phyloP scores from a whole-genome alignment of 23 red algal genomes.

The Cyanidium caldarium region DNA sequence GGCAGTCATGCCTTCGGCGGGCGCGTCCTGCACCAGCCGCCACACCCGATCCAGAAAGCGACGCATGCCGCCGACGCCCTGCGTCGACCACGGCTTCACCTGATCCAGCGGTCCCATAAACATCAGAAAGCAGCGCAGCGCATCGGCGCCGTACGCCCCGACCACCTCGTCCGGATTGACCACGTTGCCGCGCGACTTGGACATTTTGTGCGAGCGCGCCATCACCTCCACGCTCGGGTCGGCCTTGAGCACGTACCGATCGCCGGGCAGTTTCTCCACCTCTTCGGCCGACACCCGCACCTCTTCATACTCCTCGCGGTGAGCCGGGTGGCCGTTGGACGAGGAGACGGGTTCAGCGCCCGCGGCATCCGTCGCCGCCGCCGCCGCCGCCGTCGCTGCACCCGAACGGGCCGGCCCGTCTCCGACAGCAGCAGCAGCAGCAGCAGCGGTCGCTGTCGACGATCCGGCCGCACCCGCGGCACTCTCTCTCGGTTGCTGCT shows the following conservation, averaged over 20 bases:
- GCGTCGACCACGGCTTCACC: conserved; percentile 76
- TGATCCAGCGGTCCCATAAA: conserved; percentile 99
- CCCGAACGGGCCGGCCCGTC: too few relatives aligned
- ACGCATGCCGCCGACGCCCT: conserved; percentile 61
- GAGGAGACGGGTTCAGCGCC: too few relatives aligned
- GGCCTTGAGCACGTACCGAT: conserved; percentile 31
- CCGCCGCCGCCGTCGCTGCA: not conserved
- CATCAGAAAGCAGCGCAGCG: conserved; percentile 93
- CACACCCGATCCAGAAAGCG: conserved; percentile 82
- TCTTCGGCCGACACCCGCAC: conserved; percentile 36
- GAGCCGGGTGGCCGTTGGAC: not conserved
- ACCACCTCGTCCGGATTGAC: conserved; percentile 95
- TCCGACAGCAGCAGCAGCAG: too few relatives aligned
- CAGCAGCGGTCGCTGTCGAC: too few relatives aligned
- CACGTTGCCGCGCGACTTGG: conserved; percentile 91
- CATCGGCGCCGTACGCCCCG: conserved; percentile 63
- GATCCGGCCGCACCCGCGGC: too few relatives aligned
- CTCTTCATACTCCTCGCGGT: conserved; percentile 1
- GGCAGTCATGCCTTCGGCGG: conserved; percentile 3
- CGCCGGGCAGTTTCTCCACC: conserved; percentile 31
- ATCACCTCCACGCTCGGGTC: conserved; percentile 37
- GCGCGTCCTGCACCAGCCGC: conserved; percentile 30
- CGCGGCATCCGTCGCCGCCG: not conserved
- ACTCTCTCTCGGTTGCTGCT: too few relatives aligned
- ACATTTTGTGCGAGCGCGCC: conserved; percentile 93